Conservation (phyloP, 1,139 yeast genomes). For the Saccharomyces hybrid region DNA sequence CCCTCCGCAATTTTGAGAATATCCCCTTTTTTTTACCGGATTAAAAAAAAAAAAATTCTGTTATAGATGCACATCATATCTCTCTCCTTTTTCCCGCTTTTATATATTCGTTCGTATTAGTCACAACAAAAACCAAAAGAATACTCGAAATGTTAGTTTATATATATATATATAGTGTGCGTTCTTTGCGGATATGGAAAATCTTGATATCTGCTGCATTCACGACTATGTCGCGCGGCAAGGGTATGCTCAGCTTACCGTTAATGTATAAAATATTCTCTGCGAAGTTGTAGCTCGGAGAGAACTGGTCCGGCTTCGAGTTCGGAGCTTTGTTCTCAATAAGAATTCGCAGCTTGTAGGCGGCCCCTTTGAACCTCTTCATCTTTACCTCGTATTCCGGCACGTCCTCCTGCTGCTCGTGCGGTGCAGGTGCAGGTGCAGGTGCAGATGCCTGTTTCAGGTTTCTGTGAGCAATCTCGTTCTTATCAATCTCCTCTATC, state of each 20-base stretch:
- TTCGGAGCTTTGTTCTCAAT: neutral
- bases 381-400: neutral
- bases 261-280: neutral
- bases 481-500: constrained; percentile 4
- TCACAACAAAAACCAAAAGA: neutral
- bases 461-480: neutral
- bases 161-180: neutral
- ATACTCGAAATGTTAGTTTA: neutral
- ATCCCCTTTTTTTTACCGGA: neutral
- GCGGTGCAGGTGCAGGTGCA: neutral
- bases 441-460: neutral
- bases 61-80: neutral
- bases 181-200: neutral
- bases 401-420: neutral
- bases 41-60: neutral
- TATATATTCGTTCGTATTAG: neutral
- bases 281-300: neutral
- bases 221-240: neutral
- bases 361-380: neutral
- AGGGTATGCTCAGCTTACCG: neutral
- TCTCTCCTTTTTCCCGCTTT: neutral
- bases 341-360: neutral
- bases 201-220: neutral
- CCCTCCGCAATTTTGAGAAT: constrained; percentile 39
- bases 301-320: neutral